phyloP scores from a whole-genome alignment of 2,329 filamentous ascomycete genomes.

The Verticillium nubilum region DNA sequence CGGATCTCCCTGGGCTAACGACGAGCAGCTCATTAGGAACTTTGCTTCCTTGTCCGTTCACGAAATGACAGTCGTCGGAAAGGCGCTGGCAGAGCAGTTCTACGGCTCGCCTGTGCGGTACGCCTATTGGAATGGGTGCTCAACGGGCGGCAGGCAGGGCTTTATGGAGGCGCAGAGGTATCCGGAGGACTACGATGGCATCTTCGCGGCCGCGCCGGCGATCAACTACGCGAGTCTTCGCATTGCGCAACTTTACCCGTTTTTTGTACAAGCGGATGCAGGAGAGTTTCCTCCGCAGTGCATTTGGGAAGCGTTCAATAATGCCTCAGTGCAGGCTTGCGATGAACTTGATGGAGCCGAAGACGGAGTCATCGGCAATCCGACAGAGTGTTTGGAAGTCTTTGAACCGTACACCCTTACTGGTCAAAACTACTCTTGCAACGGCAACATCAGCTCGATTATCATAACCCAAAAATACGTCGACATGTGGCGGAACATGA shows the following conservation, averaged over 20 bases:
- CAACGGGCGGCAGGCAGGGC: conserved; percentile 51
- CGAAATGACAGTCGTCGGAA: conserved; percentile 41
- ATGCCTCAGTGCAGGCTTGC: conserved; percentile 15
- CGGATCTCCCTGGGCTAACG: conserved; percentile 7
- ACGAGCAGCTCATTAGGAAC: conserved; percentile 20
- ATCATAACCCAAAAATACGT: not conserved
- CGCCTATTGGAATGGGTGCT: conserved; percentile 47
- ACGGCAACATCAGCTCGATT: not conserved
- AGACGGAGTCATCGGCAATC: conserved; percentile 8
- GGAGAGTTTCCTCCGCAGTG: conserved; percentile 31
- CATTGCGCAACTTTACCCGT: conserved; percentile 19
- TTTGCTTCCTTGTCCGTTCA: conserved; percentile 31
- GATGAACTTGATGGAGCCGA: conserved; percentile 9
- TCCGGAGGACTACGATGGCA: conserved; percentile 48
- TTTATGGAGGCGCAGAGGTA: conserved; percentile 45
- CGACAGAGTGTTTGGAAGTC: conserved; percentile 1
- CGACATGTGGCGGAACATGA: not conserved
- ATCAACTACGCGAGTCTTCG: conserved; percentile 16
- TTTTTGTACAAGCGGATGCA: conserved; percentile 14
- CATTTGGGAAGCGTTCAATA: conserved; percentile 30
- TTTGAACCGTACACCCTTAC: not conserved
- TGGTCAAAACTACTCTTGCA: not conserved
- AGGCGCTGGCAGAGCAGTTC: conserved; percentile 39
- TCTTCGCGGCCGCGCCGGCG: conserved; percentile 41
- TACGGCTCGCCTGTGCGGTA: conserved; percentile 38